Conservation (phyloP, 805 yeast genomes). For the Candida methanosorbosa region DNA sequence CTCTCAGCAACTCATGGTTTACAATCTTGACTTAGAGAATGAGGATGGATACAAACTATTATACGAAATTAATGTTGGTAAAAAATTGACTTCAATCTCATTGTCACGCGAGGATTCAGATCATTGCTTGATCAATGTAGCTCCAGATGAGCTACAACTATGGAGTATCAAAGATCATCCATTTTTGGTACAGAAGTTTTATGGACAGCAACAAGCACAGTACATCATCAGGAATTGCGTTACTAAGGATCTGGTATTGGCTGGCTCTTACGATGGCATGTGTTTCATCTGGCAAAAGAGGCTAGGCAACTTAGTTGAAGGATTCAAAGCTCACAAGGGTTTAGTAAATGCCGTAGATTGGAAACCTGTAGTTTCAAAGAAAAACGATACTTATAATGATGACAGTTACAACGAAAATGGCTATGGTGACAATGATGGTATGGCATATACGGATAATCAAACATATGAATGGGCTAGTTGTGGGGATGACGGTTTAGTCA, state of each 20-base stretch:
- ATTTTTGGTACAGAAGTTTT: slow-evolving; percentile 46
- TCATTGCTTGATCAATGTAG: slow-evolving; percentile 48
- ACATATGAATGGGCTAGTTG: slow-evolving; percentile 56
- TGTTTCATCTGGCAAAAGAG: slow-evolving; percentile 72
- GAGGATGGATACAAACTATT: slow-evolving; percentile 19
- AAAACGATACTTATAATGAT: slow-evolving; percentile 5
- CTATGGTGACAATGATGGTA: too few relatives aligned
- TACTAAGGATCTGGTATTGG: slow-evolving; percentile 62
- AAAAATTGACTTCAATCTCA: slow-evolving; percentile 56
- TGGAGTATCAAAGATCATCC: slow-evolving; percentile 62
- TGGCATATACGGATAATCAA: too few relatives aligned
- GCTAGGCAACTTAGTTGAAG: slow-evolving; percentile 56
- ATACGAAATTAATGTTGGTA: slow-evolving; percentile 36
- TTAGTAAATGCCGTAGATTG: slow-evolving; percentile 76
- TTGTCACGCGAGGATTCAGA: slow-evolving; percentile 45
- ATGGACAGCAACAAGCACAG: slow-evolving; percentile 66
- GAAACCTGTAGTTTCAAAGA: slow-evolving; percentile 26
- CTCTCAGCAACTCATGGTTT: slow-evolving; percentile 53
- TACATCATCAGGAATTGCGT: slow-evolving; percentile 70
- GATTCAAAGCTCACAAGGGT: slow-evolving; percentile 54
- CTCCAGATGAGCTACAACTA: slow-evolving; percentile 69
- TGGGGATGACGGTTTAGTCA: slow-evolving; percentile 70
- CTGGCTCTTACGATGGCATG: slow-evolving; percentile 79
- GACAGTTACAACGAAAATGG: too few relatives aligned
- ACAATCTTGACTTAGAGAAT: slow-evolving; percentile 33